Percentiles rank a stretch among this genome's conserved stretches.
phyloP scores from a whole-genome alignment of 2,329 filamentous ascomycete genomes.

The Diaporthe vaccinii region DNA sequence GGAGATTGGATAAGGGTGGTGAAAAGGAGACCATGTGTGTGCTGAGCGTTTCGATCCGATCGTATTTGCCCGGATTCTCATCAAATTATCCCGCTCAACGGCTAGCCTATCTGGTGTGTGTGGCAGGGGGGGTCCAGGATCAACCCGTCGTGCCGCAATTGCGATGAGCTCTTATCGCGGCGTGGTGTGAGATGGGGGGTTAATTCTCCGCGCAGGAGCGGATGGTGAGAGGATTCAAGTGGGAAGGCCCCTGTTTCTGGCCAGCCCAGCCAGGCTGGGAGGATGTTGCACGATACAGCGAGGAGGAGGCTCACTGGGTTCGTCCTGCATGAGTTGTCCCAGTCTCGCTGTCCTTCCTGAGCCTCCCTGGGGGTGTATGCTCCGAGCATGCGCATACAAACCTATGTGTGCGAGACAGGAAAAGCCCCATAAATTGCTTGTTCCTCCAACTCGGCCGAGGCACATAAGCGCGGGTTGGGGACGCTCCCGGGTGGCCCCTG shows the following conservation, averaged over 20 bases:
- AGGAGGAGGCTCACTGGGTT: not conserved
- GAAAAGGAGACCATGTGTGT: not conserved
- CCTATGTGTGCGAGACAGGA: not conserved
- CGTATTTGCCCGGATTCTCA: conserved; percentile 13
- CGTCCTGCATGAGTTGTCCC: not conserved
- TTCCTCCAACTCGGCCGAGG: conserved; percentile 22
- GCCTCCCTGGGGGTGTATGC: not conserved
- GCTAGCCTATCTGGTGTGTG: not conserved
- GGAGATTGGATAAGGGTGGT: conserved; percentile 5
- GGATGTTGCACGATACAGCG: not conserved
- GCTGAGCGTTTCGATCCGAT: conserved; percentile 18
- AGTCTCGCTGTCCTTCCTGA: not conserved
- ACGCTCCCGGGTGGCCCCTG: conserved; percentile 22
- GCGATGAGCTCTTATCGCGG: conserved; percentile 25
- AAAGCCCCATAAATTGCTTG: not conserved
- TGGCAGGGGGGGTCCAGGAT: conserved; percentile 25
- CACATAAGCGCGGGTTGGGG: conserved; percentile 22
- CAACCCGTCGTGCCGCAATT: conserved; percentile 21
- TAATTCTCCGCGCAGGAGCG: conserved; percentile 15
- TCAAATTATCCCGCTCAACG: conserved; percentile 25
- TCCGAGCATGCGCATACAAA: not conserved
- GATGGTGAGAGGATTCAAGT: not conserved
- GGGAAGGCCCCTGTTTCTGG: not conserved
- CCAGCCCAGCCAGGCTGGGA: not conserved
- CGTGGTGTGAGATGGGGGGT: conserved; percentile 10